Evolutionary conservation across 208 protist species (phyloP), one percentile per base, ranked within the genome.

Genomic region (Acanthamoeba castellanii): DNA sequence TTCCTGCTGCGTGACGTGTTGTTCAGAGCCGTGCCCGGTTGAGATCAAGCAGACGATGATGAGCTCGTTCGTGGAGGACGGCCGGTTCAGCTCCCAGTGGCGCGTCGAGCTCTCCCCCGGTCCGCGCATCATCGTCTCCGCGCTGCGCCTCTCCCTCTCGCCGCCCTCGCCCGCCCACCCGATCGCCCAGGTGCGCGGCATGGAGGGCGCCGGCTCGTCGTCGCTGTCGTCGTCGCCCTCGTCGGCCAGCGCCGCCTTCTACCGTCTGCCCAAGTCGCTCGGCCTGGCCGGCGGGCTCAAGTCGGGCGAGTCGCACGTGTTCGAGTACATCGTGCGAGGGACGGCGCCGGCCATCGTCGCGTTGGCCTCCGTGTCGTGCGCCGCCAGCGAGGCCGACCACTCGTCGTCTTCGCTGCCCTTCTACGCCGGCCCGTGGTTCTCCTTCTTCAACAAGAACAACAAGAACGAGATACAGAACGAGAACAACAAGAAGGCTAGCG

Each of bases 1-100:
- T 18, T 55, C 50, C 14, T n/a, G n/a, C n/a, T n/a, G n/a, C n/a
- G n/a, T 55, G 50, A 55, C 14, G 13, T 0, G 50, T 70, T n/a
- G 22, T 30, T 20, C 76, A 85, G 76, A 85, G 30, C 76, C 76
- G 13, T 85, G 76, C 76, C 76, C 76, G 8, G n/a, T 85, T 16
- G 45, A 85, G 25, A 22, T 85, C 45, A 50, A 57, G n/a, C 76
- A 85, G 76, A 32, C 45, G 7, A 85, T 85, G 76, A 20, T 85
- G n/a, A 85, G 42, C 76, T 85, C 76, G 8, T 85, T 59, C 25
- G 76, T 85, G 30, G 76, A 85, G 76, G 45, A 50, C 27, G 76
- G 45, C 5, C 76, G 13, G 20, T 59, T 85, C 16, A 50, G 22
- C 42, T 85, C 76, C 3, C 34, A 34, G 45, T 85, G 76, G 76